Conservation (phyloP, 139 green algal genomes). For the Chlorella sorokiniana region DNA sequence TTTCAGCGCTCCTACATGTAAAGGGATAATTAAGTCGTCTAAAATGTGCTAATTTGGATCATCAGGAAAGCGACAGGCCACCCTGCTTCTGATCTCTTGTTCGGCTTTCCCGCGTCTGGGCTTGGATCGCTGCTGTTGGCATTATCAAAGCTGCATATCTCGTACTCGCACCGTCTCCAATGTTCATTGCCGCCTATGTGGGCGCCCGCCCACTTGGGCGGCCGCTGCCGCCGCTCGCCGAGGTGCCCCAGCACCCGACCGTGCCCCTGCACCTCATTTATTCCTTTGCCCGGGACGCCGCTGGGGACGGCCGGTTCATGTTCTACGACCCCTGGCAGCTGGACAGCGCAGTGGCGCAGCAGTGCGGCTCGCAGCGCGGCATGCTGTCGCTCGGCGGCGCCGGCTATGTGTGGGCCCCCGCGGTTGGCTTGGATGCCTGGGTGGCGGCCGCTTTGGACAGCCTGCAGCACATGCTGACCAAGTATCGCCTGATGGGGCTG, state of each 20-base stretch:
- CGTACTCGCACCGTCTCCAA: too few relatives aligned
- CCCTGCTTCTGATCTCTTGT: too few relatives aligned
- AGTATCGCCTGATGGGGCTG: background rate
- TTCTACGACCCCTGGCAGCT: constrained; percentile 27
- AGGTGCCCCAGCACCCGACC: background rate
- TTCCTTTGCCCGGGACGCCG: background rate
- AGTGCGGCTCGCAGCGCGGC: constrained; percentile 20
- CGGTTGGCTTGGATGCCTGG: constrained; percentile 2
- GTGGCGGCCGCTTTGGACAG: background rate
- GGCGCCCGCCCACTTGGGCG: constrained; percentile 15
- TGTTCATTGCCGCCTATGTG: constrained; percentile 24
- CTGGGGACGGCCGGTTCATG: background rate
- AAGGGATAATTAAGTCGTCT: too few relatives aligned
- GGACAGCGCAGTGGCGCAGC: background rate
- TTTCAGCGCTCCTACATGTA: too few relatives aligned
- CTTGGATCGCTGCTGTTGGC: too few relatives aligned
- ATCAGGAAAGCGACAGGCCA: too few relatives aligned
- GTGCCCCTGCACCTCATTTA: constrained; percentile 14
- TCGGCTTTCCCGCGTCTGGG: too few relatives aligned
- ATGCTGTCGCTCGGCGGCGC: constrained; percentile 20
- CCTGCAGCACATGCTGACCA: constrained; percentile 5
- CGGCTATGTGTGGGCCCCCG: constrained; percentile 11
- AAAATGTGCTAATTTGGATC: too few relatives aligned
- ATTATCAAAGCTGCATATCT: background rate
- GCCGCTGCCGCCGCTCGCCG: constrained; percentile 5